Base-by-base conservation (phyloP, 352 stramenopile species). In the Phytophthora capsici region DNA sequence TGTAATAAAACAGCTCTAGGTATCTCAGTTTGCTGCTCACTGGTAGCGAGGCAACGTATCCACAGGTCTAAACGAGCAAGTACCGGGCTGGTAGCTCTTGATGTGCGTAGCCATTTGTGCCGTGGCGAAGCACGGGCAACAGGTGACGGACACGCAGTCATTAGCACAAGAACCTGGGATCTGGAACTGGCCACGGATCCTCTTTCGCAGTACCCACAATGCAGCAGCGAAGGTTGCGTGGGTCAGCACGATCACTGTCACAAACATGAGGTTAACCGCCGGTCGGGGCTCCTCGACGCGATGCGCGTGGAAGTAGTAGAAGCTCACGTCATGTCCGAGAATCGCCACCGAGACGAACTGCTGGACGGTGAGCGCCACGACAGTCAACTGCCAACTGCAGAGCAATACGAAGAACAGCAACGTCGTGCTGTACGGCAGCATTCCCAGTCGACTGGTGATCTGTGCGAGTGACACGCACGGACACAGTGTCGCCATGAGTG, bases 71-170 rank as follows among this genome's bases (percentile, higher is more conserved):
- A 89, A 87, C n/a, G 66, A 63, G 57, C 80, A 91, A 32, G 69
- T 71, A 13, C 78, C 67, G 1, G 80, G 77, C 32, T 28, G 69
- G 66, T 88, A 89, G 61, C 78, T 86, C 50, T 82, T 83, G 51
- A 85, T 69, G 48, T 91, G 82, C 19, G 79, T 74, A 2, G 77
- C 78, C 67, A 91, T 84, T 57, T 91, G 82, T n/a, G 82, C 78
- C 30, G 83, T 78, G 6, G 69, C 57, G 60, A 80, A 88, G 69
- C 77, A 85, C 22, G 68, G 61, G 32, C 79, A 86, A 44, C 62
- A 88, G 10, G 57, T 71, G 16, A 71, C 64, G 4, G 64, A 58
- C 50, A 70, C 4, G n/a, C 48, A 81, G 65, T 88, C 78, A 6
- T 71, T 56, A 5, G 34, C 10, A 4, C 55, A 73, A 17, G 66